Base-by-base conservation (phyloP, 2,329 filamentous ascomycete species). In the Huntiella decipiens region DNA sequence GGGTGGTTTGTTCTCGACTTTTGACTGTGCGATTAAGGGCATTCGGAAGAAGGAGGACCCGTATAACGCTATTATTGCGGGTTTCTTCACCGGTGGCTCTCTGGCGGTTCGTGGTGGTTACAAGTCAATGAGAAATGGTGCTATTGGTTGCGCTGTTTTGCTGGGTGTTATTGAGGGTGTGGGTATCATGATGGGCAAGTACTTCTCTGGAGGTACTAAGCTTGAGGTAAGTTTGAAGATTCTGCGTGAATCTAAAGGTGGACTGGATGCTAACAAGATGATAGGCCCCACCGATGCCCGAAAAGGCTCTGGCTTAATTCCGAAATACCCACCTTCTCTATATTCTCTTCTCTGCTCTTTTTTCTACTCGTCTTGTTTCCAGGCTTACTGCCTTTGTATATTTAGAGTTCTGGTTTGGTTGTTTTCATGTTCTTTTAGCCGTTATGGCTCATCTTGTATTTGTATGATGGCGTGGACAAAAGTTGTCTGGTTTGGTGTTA, bases 91-190 rank as follows among this genome's bases (percentile, higher is more conserved):
- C 4, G 87, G 86, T 57, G 91, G 91, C 54, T 77, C 88, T 28
- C 72, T 98, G 32, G 91, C 91, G 44, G 79, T 96, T 52, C 77
- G 91, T 65, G 91, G 91, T 56, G 91, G 91, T 49, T 80, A 81
- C 62, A 87, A 84, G 68, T 85, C 88, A 16, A 86, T 91, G 52
- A 74, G 91, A 56, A 96, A 96, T 64, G 87, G 85, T 50, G 91
- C 91, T 52, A 96, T 98, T 57, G 91, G 88, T 54, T 96, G 91
- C 62, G 91, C 85, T 19, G 82, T 94, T 53, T 73, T 98, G 57
- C 70, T 98, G 39, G 91, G 84, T 43, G 88, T 98, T 53, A 96
- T 98, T 52, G 88, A 98, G 64, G 88, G 91, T 56, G 91, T 96
- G 46, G 88, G 88, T 56, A 96, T 98, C 58, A 87, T 83, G 6